phyloP scores from a whole-genome alignment of 2,329 filamentous ascomycete species.

The Davidsoniella neocaledoniae region DNA sequence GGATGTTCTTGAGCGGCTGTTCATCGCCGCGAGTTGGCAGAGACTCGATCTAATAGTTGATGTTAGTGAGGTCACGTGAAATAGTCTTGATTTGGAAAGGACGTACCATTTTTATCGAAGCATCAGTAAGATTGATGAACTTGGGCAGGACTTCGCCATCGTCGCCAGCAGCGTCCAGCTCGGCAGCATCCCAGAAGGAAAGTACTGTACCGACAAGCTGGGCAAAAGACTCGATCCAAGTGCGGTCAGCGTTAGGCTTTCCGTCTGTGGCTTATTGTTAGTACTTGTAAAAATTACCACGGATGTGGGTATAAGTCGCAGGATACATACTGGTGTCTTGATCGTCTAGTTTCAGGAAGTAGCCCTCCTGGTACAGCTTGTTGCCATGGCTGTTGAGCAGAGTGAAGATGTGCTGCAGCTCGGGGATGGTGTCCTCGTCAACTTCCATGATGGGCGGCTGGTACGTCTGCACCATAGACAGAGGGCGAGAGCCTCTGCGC shows the following conservation, averaged over 20 bases:
- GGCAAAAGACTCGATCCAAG: constrained; percentile 93
- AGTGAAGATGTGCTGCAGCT: constrained; percentile 85
- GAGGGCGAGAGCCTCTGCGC: constrained; percentile 47
- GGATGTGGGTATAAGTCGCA: neutral
- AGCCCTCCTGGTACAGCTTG: constrained; percentile 94
- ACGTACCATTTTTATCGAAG: constrained; percentile 89
- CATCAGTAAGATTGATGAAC: constrained; percentile 94
- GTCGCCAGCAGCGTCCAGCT: constrained; percentile 72
- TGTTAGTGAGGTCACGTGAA: neutral
- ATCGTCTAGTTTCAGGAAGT: constrained; percentile 92
- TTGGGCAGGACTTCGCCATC: constrained; percentile 74
- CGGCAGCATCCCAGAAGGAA: constrained; percentile 87
- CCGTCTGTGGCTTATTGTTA: constrained; percentile 44
- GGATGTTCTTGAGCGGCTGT: constrained; percentile 77
- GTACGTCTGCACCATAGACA: constrained; percentile 76
- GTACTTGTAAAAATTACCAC: constrained; percentile 11
- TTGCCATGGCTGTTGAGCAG: constrained; percentile 90
- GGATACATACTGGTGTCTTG: constrained; percentile 64
- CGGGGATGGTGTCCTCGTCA: constrained; percentile 69
- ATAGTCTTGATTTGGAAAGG: neutral
- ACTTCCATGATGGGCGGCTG: constrained; percentile 77
- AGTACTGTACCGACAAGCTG: constrained; percentile 90
- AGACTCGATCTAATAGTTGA: constrained; percentile 53
- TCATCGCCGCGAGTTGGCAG: constrained; percentile 67
- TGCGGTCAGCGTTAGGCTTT: constrained; percentile 66